Evolutionary conservation across 2,329 filamentous ascomycete genomes (phyloP).

Genomic region (Alternaria triticimaculans): DNA sequence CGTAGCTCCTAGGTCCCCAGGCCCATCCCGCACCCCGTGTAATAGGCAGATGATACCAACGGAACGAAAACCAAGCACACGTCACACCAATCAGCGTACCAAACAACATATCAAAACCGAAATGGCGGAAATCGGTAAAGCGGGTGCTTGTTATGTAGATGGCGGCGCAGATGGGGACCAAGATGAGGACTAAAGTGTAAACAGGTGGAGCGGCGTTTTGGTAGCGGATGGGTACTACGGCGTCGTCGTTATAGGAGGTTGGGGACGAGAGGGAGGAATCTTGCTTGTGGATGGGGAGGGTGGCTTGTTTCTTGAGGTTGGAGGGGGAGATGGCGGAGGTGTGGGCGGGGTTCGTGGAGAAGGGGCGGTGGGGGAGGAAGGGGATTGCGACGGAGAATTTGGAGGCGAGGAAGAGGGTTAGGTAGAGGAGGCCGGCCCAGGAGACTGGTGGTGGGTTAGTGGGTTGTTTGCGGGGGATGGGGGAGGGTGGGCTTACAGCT

Average conservation of each 20-base stretch:
- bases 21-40: slow-evolving; percentile 83
- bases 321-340: slow-evolving; percentile 53
- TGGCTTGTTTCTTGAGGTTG: slow-evolving; percentile 33
- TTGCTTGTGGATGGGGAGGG: slow-evolving; percentile 36
- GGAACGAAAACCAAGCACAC: slow-evolving; percentile 76
- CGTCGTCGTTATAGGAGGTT: slow-evolving; percentile 31
- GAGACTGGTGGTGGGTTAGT: slow-evolving; percentile 56
- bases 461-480: not conserved
- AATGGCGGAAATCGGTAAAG: slow-evolving; percentile 87
- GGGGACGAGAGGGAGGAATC: slow-evolving; percentile 26
- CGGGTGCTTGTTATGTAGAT: slow-evolving; percentile 85
- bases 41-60: slow-evolving; percentile 85
- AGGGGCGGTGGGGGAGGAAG: slow-evolving; percentile 63
- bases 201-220: slow-evolving; percentile 83
- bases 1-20: slow-evolving; percentile 78
- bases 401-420: slow-evolving; percentile 84
- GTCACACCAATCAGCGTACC: slow-evolving; percentile 80
- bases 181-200: slow-evolving; percentile 73
- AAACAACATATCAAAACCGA: slow-evolving; percentile 89
- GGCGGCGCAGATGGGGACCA: slow-evolving; percentile 75
- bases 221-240: slow-evolving; percentile 65
- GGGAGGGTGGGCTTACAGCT: slow-evolving; percentile 59
- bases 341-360: slow-evolving; percentile 57
- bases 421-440: slow-evolving; percentile 81
- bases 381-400: slow-evolving; percentile 79